Percentiles rank a stretch among this genome's conserved stretches.
Evolutionary conservation across 2,329 filamentous ascomycete genomes (phyloP).

Genomic region (Fusarium camptoceras): DNA sequence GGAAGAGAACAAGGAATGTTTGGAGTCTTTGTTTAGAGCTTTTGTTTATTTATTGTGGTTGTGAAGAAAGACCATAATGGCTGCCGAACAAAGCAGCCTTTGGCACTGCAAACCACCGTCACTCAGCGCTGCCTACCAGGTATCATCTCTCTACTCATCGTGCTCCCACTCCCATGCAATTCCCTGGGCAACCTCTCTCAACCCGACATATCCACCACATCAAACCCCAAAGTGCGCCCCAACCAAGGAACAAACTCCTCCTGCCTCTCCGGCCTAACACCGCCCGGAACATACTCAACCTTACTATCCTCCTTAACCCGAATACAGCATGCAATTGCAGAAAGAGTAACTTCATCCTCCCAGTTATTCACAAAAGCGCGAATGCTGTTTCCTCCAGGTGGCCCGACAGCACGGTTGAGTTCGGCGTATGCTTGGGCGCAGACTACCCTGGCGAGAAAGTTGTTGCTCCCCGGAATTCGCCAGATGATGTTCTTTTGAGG

Average conservation of each 20-base stretch:
- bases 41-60: not conserved
- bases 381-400: not conserved
- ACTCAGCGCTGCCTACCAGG: not conserved
- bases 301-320: not conserved
- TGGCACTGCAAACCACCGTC: not conserved
- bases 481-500: not conserved
- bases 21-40: not conserved
- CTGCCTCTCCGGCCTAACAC: not conserved
- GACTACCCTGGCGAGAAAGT: not conserved
- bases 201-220: not conserved
- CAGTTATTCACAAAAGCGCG: not conserved
- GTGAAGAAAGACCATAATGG: not conserved
- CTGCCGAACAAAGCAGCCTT: not conserved
- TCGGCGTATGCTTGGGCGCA: not conserved
- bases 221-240: not conserved
- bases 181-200: not conserved
- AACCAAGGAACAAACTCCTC: not conserved
- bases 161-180: not conserved
- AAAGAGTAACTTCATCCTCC: not conserved
- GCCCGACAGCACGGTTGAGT: not conserved
- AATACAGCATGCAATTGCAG: not conserved
- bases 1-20: not conserved
- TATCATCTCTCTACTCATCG: not conserved
- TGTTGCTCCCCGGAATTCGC: not conserved
- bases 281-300: not conserved